Percentiles rank a stretch among this genome's conserved stretches.
Evolutionary conservation across 352 stramenopile genomes (phyloP).

Genomic region (Globisporangium irregulare): DNA sequence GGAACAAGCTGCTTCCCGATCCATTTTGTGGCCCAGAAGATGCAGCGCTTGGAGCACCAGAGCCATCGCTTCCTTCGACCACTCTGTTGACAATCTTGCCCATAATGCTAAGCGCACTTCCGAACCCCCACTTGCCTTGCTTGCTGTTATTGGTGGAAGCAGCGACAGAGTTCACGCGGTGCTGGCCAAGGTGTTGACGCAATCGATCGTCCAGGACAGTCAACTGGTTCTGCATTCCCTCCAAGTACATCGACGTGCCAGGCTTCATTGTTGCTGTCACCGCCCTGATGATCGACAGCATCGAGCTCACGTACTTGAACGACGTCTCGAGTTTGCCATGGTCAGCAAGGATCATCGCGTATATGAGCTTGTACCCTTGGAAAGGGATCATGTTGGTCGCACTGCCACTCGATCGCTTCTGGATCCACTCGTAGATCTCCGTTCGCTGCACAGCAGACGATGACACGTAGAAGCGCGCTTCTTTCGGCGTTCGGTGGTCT

Average conservation of each 20-base stretch:
- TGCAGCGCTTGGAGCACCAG: constrained; percentile 9
- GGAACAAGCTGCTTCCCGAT: constrained; percentile 33
- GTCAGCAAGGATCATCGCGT: constrained; percentile 83
- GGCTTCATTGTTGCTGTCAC: constrained; percentile 81
- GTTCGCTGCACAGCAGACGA: constrained; percentile 74
- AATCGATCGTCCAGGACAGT: constrained; percentile 83
- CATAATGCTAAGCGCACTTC: constrained; percentile 82
- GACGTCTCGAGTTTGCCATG: constrained; percentile 78
- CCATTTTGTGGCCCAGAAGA: constrained; percentile 11
- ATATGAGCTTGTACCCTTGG: constrained; percentile 89
- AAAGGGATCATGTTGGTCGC: constrained; percentile 77
- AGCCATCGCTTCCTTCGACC: constrained; percentile 68
- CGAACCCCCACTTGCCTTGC: constrained; percentile 77
- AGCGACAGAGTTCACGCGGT: constrained; percentile 64
- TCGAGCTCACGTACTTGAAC: constrained; percentile 87
- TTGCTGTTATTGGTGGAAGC: constrained; percentile 38
- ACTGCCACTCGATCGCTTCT: constrained; percentile 53
- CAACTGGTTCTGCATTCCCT: constrained; percentile 87
- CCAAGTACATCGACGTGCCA: constrained; percentile 81
- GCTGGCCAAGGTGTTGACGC: constrained; percentile 80
- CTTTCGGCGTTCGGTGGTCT: constrained; percentile 62
- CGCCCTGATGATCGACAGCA: constrained; percentile 72
- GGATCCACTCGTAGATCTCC: constrained; percentile 84
- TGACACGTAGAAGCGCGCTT: constrained; percentile 84
- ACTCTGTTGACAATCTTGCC: constrained; percentile 86